Base-by-base conservation (phyloP, 2,329 filamentous ascomycete species). In the Knufia petricola region DNA sequence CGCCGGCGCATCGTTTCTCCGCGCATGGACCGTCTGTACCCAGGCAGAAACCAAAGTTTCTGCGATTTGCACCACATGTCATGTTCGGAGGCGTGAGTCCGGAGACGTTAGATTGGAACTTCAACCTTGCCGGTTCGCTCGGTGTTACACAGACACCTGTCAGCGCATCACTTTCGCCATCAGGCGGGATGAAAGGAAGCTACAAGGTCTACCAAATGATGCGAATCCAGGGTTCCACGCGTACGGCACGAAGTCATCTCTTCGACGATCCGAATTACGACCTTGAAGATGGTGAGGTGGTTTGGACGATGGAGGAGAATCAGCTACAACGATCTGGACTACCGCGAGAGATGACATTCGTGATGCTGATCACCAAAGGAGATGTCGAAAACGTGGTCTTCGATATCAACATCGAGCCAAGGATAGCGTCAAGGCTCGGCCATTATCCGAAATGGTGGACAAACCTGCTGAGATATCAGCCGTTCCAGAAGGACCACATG, bases 251-350 rank as follows among this genome's bases (percentile, higher is more conserved):
- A 6, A 56, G 62, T 4, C 52, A 58, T 4, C 23, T 13, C 36
- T 30, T 26, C 15, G 10, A 19, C 19, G 66, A 64, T 12, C 58
- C 54, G 3, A 55, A 63, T 7, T 68, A 64, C 45, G 66, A 69
- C 44, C 57, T 69, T 2, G 67, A 71, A 41, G 67, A 70, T 38
- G 69, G 64, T 2, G 67, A 70, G 52, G 63, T 74, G 7, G 65
- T 74, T 12, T 75, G 71, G 72, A 72, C 72, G 3, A 61, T 75
- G 1, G 69, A 72, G 47, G 72, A 75, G 46, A 75, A 75, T 49
- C 52, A 57, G 31, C 59, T 74, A 7, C 71, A 75, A 53, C 64
- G 66, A 20, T 71, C 69, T 3, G 72, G 72, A 2, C 58, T 75
- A 3, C 72, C 72, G 8, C 65, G 72, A 7, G 72, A 75, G 49